These are phyloP conservation scores for Plasmopara halstedii DNA, from an alignment of 352 stramenopile species.

Conservation along the genomic window DNA sequence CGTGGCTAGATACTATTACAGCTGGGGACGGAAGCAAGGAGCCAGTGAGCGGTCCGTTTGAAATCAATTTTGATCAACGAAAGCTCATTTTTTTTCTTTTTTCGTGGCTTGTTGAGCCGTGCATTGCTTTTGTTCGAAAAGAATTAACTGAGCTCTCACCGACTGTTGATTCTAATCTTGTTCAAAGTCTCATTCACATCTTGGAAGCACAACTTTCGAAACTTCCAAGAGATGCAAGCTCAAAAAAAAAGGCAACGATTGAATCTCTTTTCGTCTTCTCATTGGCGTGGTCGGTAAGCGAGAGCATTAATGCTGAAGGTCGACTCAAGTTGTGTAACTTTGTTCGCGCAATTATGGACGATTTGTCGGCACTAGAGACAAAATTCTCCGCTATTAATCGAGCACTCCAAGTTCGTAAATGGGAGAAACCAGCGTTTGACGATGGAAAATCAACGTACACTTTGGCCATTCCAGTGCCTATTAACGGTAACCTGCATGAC, in stretches of 20 bases:
- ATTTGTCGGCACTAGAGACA: conserved; percentile 53
- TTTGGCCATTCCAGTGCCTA: conserved; percentile 43
- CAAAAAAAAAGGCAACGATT: conserved; percentile 55
- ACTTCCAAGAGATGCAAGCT: conserved; percentile 56
- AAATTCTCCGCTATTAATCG: conserved; percentile 73
- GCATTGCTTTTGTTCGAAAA: conserved; percentile 84
- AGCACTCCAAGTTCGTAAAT: conserved; percentile 77
- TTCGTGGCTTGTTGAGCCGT: conserved; percentile 84
- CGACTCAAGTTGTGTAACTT: conserved; percentile 77
- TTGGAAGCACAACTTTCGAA: conserved; percentile 73
- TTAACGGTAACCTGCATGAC: conserved; percentile 76
- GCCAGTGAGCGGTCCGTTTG: conserved; percentile 35
- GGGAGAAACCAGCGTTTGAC: conserved; percentile 64
- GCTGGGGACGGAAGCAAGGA: conserved; percentile 17
- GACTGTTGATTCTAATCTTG: conserved; percentile 87
- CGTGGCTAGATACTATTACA: conserved; percentile 82
- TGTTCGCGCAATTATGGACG: conserved; percentile 65
- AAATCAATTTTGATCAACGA: conserved; percentile 72
- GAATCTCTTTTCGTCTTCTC: conserved; percentile 88
- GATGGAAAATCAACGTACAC: conserved; percentile 46
- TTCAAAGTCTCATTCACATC: conserved; percentile 83
- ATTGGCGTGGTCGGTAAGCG: conserved; percentile 87
- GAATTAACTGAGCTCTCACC: conserved; percentile 80
- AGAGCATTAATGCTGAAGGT: conserved; percentile 67
- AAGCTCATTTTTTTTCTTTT: conserved; percentile 72